Base-by-base conservation (phyloP, 2,329 filamentous ascomycete species). In the Calonectria naviculata region DNA sequence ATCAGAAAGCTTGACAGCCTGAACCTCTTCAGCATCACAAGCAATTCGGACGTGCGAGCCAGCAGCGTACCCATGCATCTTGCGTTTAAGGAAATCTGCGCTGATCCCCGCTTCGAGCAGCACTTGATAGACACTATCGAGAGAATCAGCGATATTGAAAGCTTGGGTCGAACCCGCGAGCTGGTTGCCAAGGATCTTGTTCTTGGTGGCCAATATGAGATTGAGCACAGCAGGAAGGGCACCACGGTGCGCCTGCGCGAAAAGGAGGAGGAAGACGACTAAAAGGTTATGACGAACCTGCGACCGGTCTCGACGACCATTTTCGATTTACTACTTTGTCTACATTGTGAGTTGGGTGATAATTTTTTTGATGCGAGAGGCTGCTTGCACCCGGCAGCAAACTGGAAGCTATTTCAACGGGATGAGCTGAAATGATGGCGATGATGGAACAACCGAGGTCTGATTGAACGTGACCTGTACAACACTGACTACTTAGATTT, bases 1-100 rank as follows among this genome's bases (percentile, higher is more conserved):
- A 95, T 98, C 78, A 92, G 97, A 75, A 89, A 92, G 71, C 95
- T 98, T 80, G 97, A 99, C 84, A 94, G 97, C 74, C 90, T 97
- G 71, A 98, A 98, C 81, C 90, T 99, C 70, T 98, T 98, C 84
- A 97, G 94, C 73, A 98, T 99, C 78, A 96, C 97, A 71, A 94
- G 92, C 69, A 89, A 90, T 46, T 95, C 95, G 19, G 93, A 93
- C 81, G 97, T 99, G 9, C 92, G 97, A 56, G 97, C 97, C 1
- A 96, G 97, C 82, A 96, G 93, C 2, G 96, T 99, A 29, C 97
- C 97, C 2, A 99, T 99, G 97, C 95, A 97, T 83, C 91, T 92
- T 60, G 97, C 97, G 0, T 97, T 99, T 83, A 89, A 91, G 68
- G 91, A 95, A 78, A 95, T 99, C 15, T 98, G 95, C 80, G 82